Conservation (phyloP, 257 asterid genomes). For the Eustoma russellianum region DNA sequence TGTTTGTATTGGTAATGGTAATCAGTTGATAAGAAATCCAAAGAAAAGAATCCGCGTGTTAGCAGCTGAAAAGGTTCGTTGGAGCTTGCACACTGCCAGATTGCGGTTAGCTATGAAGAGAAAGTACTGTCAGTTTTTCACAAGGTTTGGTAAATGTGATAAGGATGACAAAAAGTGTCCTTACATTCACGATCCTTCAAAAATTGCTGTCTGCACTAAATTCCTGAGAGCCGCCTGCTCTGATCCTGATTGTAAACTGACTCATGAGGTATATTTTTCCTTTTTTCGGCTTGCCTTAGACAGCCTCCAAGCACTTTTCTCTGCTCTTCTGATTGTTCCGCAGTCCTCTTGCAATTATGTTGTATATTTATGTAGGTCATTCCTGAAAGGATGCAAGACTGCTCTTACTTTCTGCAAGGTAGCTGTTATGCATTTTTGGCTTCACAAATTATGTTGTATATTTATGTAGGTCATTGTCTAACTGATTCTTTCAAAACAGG, state of each 20-base stretch:
- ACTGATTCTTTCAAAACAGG: slow-evolving; percentile 47
- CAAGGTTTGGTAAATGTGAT: slow-evolving; percentile 89
- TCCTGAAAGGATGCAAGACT: slow-evolving; percentile 97
- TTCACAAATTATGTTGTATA: neutral
- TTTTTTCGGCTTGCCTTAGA: neutral
- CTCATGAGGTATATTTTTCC: slow-evolving; percentile 71
- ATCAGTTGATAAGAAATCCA: slow-evolving; percentile 87
- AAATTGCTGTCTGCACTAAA: slow-evolving; percentile 91
- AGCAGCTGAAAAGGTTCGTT: slow-evolving; percentile 84
- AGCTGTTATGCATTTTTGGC: slow-evolving; percentile 8
- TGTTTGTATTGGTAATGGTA: slow-evolving; percentile 86
- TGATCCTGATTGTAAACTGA: slow-evolving; percentile 60
- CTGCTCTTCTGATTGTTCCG: neutral
- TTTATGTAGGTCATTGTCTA: slow-evolving; percentile 18
- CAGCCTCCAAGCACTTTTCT: neutral
- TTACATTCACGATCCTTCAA: slow-evolving; percentile 75
- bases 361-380: slow-evolving; percentile 65
- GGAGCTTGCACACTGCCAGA: slow-evolving; percentile 96
- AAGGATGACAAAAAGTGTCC: slow-evolving; percentile 85
- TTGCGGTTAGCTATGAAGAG: slow-evolving; percentile 77
- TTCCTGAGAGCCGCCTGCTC: slow-evolving; percentile 75
- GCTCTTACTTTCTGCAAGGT: slow-evolving; percentile 93
- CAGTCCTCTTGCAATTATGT: slow-evolving; percentile 6
- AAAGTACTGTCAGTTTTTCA: slow-evolving; percentile 82
- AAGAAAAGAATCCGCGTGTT: slow-evolving; percentile 74